Percentiles rank a stretch among this genome's conserved stretches.
phyloP scores from a whole-genome alignment of 345 rosid genomes.

The Melaleuca alternifolia region DNA sequence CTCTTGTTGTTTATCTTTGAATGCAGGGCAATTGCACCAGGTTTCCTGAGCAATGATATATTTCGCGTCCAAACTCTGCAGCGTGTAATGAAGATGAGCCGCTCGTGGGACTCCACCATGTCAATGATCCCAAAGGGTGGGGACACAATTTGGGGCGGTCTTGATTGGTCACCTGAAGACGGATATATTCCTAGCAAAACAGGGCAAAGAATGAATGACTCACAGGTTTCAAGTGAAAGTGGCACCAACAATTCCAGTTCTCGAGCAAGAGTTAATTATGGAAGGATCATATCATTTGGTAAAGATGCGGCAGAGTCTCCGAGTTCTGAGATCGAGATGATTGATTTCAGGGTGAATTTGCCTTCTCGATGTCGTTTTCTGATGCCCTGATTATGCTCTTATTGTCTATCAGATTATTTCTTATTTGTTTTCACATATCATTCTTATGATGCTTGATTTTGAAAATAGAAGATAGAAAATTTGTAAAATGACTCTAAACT shows the following conservation, averaged over 20 bases:
- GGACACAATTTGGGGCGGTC: slow-evolving; percentile 89
- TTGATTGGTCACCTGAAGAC: slow-evolving; percentile 92
- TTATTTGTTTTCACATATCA: not conserved
- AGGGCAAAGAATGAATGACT: slow-evolving; percentile 31
- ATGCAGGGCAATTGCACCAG: slow-evolving; percentile 92
- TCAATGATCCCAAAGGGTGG: slow-evolving; percentile 97
- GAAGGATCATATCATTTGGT: slow-evolving; percentile 86
- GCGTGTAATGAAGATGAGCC: slow-evolving; percentile 74
- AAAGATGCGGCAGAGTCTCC: slow-evolving; percentile 65
- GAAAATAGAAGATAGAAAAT: not conserved
- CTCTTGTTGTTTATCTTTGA: not conserved
- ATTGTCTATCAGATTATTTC: not conserved
- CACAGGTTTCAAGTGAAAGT: slow-evolving; percentile 10
- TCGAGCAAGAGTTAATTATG: slow-evolving; percentile 44
- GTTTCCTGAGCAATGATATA: slow-evolving; percentile 68
- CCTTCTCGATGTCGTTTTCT: not conserved
- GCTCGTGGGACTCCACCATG: slow-evolving; percentile 95
- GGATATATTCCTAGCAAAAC: slow-evolving; percentile 30
- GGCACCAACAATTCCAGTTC: slow-evolving; percentile 20
- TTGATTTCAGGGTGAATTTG: slow-evolving; percentile 70
- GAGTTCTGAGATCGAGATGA: slow-evolving; percentile 52
- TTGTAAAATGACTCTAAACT: not conserved
- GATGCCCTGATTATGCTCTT: not conserved
- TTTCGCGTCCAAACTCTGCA: slow-evolving; percentile 80
- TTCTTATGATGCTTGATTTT: not conserved